A percentile compares a stretch with the other conserved stretches of the same genome.
phyloP scores from a whole-genome alignment of 2,329 filamentous ascomycete genomes.

The Aureobasidium sp. region DNA sequence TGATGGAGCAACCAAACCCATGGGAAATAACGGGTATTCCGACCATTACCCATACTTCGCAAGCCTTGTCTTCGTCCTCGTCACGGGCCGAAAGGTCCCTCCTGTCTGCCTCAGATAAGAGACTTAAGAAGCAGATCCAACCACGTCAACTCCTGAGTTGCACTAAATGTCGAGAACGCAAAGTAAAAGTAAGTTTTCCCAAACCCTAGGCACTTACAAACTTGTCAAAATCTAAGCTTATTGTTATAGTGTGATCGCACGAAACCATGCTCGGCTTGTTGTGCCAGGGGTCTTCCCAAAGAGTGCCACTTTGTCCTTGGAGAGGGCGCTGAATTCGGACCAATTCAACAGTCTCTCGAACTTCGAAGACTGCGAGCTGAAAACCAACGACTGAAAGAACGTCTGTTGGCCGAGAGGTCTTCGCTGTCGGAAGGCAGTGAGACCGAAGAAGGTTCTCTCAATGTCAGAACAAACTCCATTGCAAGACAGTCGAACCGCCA shows the following conservation, averaged over 20 bases:
- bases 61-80: slow-evolving; percentile 15
- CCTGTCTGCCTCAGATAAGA: slow-evolving; percentile 19
- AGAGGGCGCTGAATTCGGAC: slow-evolving; percentile 38
- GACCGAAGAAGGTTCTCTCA: slow-evolving; percentile 24
- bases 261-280: slow-evolving; percentile 41
- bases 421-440: slow-evolving; percentile 27
- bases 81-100: not conserved
- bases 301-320: slow-evolving; percentile 39
- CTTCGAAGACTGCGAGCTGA: slow-evolving; percentile 38
- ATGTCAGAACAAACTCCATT: slow-evolving; percentile 17
- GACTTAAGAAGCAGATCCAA: slow-evolving; percentile 31
- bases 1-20: not conserved
- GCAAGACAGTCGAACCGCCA: slow-evolving; percentile 24
- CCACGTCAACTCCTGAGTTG: slow-evolving; percentile 39
- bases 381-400: slow-evolving; percentile 36
- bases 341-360: slow-evolving; percentile 41
- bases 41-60: not conserved
- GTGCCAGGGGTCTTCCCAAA: slow-evolving; percentile 38
- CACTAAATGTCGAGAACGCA: slow-evolving; percentile 41
- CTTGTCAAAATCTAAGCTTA: slow-evolving; percentile 6
- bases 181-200: slow-evolving; percentile 34
- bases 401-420: slow-evolving; percentile 26
- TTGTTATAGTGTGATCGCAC: slow-evolving; percentile 38
- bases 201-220: not conserved
- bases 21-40: not conserved